These are phyloP conservation scores for Populus trichocarpa DNA, from an alignment of 441 rosid species.

Conservation along the genomic window DNA sequence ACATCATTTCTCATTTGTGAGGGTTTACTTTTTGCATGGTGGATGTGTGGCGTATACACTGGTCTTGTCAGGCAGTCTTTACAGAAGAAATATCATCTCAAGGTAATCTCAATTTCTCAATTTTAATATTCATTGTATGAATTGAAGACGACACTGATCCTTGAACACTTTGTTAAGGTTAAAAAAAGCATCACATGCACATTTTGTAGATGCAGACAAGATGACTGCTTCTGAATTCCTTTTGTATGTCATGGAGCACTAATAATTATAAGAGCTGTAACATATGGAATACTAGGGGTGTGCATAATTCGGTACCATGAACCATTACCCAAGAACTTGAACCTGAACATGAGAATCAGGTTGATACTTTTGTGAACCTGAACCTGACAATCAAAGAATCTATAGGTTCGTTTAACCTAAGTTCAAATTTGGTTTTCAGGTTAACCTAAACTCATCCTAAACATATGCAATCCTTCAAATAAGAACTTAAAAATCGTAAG, in stretches of 20 bases:
- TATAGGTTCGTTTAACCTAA: no score
- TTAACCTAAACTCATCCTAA: no score
- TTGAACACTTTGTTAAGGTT: no score
- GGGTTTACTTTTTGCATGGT: constrained; percentile 87
- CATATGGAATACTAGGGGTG: no score
- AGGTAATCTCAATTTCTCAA: constrained; percentile 38
- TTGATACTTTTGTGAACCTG: no score
- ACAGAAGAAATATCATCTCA: constrained; percentile 84
- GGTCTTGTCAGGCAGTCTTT: constrained; percentile 77
- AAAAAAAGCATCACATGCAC: background rate
- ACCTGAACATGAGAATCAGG: no score
- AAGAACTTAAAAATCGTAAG: no score
- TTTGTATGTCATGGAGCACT: background rate
- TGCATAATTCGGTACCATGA: no score
- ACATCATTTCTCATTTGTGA: constrained; percentile 76
- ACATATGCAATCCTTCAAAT: no score
- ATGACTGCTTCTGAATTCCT: background rate
- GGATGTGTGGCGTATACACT: constrained; percentile 94
- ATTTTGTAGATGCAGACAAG: background rate
- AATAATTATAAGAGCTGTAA: background rate
- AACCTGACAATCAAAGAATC: no score
- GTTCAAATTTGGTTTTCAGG: no score
- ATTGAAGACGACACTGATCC: background rate
- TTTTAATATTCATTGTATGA: background rate
- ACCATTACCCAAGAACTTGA: no score